These are phyloP conservation scores for Fusarium agapanthi DNA, from an alignment of 2,329 filamentous ascomycete genomes.

Conservation along the genomic window DNA sequence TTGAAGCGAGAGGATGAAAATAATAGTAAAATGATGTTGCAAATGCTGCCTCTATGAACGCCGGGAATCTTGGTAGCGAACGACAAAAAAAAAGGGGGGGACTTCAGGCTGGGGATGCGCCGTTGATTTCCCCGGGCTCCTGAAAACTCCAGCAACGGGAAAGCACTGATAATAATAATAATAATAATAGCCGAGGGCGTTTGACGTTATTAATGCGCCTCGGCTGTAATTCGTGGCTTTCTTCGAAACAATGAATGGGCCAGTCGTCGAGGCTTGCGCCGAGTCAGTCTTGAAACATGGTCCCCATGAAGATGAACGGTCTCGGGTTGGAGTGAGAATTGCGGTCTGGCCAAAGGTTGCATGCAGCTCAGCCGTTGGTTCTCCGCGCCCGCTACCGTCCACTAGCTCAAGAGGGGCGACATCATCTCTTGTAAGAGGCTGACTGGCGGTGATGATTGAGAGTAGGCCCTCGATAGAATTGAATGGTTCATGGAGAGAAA, in stretches of 20 bases:
- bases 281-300: constrained; percentile 23
- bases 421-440: constrained; percentile 17
- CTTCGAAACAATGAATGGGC: constrained; percentile 20
- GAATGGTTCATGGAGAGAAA: constrained; percentile 11
- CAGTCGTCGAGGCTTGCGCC: constrained; percentile 17
- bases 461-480: constrained; percentile 11
- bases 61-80: constrained; percentile 37
- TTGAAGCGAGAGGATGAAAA: constrained; percentile 25
- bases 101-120: neutral
- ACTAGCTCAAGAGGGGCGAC: constrained; percentile 14
- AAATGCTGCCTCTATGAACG: constrained; percentile 39
- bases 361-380: constrained; percentile 1
- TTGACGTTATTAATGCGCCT: constrained; percentile 17
- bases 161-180: neutral
- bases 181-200: neutral
- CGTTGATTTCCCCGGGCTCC: neutral
- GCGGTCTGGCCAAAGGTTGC: constrained; percentile 2
- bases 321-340: neutral
- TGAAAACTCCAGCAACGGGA: constrained; percentile 21
- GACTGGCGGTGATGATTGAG: neutral
- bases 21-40: constrained; percentile 17
- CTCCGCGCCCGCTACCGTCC: constrained; percentile 18
- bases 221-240: constrained; percentile 21
- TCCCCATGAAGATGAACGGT: constrained; percentile 14
- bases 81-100: constrained; percentile 13